Evolutionary conservation across 164 flowering plant species (phyloP).

Genomic region (Cinnamomum chago): DNA sequence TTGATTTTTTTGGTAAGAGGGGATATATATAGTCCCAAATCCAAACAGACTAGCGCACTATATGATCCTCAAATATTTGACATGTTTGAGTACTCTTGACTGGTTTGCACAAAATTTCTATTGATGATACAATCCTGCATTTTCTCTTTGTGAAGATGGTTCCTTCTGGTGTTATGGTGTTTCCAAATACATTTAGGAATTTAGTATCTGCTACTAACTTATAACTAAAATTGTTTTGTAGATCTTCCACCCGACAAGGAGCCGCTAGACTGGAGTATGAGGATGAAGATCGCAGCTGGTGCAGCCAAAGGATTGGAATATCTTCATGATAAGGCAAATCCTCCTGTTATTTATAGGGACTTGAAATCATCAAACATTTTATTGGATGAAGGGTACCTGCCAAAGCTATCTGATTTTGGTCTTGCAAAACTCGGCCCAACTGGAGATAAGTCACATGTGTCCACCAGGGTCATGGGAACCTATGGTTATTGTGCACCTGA

Average conservation of each 20-base stretch:
- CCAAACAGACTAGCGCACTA: too few relatives aligned
- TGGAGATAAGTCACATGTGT: conserved; percentile 46
- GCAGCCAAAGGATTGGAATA: conserved; percentile 71
- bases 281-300: conserved; percentile 75
- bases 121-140: too few relatives aligned
- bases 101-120: too few relatives aligned
- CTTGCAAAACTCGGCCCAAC: conserved; percentile 48
- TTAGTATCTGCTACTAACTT: not conserved
- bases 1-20: too few relatives aligned
- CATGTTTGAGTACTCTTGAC: too few relatives aligned
- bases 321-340: conserved; percentile 55
- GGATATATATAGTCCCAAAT: too few relatives aligned
- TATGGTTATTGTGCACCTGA: conserved; percentile 59
- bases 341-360: conserved; percentile 70
- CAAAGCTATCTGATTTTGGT: conserved; percentile 81
- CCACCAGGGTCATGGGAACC: conserved; percentile 59
- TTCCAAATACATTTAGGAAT: too few relatives aligned
- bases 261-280: conserved; percentile 68
- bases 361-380: conserved; percentile 65
- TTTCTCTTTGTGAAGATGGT: too few relatives aligned
- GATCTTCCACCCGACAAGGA: conserved; percentile 37
- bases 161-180: too few relatives aligned
- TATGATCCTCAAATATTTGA: too few relatives aligned
- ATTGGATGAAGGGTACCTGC: conserved; percentile 48
- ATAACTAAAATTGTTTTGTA: conserved; percentile 12